These are phyloP conservation scores for Malassezia nana DNA, from an alignment of 1,284 basidiomycete species.

Conservation along the genomic window DNA sequence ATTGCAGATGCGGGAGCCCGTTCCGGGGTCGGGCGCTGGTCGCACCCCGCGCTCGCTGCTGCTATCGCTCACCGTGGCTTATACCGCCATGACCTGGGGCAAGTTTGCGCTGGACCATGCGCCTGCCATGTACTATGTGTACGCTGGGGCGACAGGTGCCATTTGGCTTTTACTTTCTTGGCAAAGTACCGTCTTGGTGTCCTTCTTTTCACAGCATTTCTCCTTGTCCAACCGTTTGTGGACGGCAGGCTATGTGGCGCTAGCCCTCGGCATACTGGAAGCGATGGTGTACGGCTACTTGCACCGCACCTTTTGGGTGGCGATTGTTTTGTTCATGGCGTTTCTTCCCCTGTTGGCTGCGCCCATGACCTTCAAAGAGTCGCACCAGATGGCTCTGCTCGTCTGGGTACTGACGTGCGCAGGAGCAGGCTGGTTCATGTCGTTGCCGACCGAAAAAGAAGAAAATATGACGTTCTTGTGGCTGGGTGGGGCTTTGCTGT, in stretches of 20 bases:
- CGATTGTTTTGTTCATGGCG: conserved; percentile 60
- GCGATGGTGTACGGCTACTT: conserved; percentile 61
- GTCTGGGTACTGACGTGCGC: conserved; percentile 57
- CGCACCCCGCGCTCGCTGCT: neutral
- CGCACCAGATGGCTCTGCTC: conserved; percentile 44
- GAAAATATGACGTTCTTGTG: conserved; percentile 53
- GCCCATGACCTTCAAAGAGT: conserved; percentile 17
- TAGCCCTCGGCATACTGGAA: conserved; percentile 47
- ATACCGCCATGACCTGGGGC: conserved; percentile 24
- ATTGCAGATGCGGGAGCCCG: conserved; percentile 20
- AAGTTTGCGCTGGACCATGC: conserved; percentile 60
- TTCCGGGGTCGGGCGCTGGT: neutral
- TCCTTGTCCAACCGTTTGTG: neutral
- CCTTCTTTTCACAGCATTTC: neutral
- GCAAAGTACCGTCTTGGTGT: neutral
- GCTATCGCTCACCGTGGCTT: neutral
- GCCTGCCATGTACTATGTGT: conserved; percentile 67
- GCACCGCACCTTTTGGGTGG: conserved; percentile 62
- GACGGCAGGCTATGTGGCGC: conserved; percentile 1
- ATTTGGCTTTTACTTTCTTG: conserved; percentile 52
- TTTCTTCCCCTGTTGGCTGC: conserved; percentile 37
- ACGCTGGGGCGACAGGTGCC: conserved; percentile 64
- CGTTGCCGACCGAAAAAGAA: conserved; percentile 63
- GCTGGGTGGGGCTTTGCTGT: conserved; percentile 23
- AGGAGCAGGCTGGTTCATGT: conserved; percentile 59